These are phyloP conservation scores for Podospora tetraspora DNA, from an alignment of 495 filamentous ascomycete species.

Conservation along the genomic window DNA sequence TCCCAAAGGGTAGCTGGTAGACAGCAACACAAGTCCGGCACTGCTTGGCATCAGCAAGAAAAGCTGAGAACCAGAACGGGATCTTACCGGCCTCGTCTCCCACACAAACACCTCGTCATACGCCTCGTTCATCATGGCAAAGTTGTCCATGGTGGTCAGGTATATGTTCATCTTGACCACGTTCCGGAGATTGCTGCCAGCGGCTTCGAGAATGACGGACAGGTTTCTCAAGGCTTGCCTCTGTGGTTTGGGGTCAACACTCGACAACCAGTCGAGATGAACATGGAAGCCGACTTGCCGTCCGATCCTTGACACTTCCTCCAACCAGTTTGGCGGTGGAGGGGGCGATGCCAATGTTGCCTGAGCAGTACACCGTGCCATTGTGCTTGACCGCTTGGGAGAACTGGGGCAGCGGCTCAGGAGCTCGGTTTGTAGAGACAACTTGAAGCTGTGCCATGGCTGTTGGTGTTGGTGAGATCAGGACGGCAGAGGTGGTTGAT, in stretches of 20 bases:
- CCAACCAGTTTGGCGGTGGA: conserved; percentile 45
- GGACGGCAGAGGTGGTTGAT: background rate
- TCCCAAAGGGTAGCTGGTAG: conserved; percentile 56
- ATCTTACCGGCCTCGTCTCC: conserved; percentile 50
- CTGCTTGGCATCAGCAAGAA: conserved; percentile 10
- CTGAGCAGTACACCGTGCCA: conserved; percentile 56
- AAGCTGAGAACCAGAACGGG: background rate
- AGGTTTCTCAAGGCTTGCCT: conserved; percentile 56
- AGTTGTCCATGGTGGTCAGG: conserved; percentile 61
- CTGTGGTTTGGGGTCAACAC: conserved; percentile 22
- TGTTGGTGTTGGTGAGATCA: background rate
- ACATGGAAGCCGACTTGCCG: conserved; percentile 30
- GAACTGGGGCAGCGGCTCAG: conserved; percentile 50
- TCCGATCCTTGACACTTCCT: conserved; percentile 50
- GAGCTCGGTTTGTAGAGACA: conserved; percentile 48
- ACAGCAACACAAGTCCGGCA: conserved; percentile 64
- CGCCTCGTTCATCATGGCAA: conserved; percentile 57
- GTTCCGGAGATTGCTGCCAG: conserved; percentile 53
- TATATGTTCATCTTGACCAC: conserved; percentile 66
- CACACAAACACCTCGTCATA: conserved; percentile 53
- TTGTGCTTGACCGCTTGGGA: conserved; percentile 53
- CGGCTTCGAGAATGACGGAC: conserved; percentile 53
- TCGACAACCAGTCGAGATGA: background rate
- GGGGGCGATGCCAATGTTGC: conserved; percentile 48
- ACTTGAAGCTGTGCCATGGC: conserved; percentile 27